Percentiles rank a stretch among this genome's conserved stretches.
phyloP scores from a whole-genome alignment of 371 early-diverging fungal genomes.

The Apophysomyces trapeziformis region DNA sequence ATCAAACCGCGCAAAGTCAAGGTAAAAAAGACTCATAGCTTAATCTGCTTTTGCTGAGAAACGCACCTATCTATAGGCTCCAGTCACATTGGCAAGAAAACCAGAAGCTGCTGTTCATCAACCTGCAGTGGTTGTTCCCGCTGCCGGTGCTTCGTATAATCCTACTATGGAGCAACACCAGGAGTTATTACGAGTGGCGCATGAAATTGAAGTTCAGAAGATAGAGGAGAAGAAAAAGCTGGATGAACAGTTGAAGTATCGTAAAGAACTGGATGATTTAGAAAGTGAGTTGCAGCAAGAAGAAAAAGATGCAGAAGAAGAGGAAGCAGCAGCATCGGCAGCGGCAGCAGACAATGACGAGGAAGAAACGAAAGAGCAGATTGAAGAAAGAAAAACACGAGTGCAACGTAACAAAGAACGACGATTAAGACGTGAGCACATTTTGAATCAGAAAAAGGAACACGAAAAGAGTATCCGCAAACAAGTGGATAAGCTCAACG shows the following conservation, averaged over 20 bases:
- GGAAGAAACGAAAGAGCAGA: slow-evolving; percentile 23
- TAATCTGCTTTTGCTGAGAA: too few relatives aligned
- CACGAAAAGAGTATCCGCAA: slow-evolving; percentile 60
- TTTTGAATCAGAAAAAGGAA: slow-evolving; percentile 31
- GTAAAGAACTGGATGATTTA: slow-evolving; percentile 18
- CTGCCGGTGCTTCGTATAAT: slow-evolving; percentile 92
- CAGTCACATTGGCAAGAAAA: slow-evolving; percentile 52
- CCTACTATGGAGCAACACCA: slow-evolving; percentile 85
- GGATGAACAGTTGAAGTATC: slow-evolving; percentile 17
- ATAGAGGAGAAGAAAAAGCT: slow-evolving; percentile 13
- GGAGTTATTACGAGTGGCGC: slow-evolving; percentile 50
- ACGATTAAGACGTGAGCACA: slow-evolving; percentile 25
- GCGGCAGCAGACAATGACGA: slow-evolving; percentile 23
- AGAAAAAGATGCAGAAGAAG: slow-evolving; percentile 1
- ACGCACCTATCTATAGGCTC: slow-evolving; percentile 44
- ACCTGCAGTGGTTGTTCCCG: slow-evolving; percentile 76
- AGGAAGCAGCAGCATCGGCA: slow-evolving; percentile 9
- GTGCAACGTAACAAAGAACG: slow-evolving; percentile 34
- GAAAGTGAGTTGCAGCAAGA: slow-evolving; percentile 16
- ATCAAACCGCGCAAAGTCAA: slow-evolving; percentile 33
- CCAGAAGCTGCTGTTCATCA: slow-evolving; percentile 47
- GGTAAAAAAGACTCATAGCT: slow-evolving; percentile 7
- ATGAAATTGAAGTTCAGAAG: slow-evolving; percentile 53
- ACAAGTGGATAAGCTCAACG: slow-evolving; percentile 56
- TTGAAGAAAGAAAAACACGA: slow-evolving; percentile 45